These are phyloP conservation scores for Colletotrichum simmondsii DNA, from an alignment of 2,329 filamentous ascomycete genomes.

Conservation along the genomic window DNA sequence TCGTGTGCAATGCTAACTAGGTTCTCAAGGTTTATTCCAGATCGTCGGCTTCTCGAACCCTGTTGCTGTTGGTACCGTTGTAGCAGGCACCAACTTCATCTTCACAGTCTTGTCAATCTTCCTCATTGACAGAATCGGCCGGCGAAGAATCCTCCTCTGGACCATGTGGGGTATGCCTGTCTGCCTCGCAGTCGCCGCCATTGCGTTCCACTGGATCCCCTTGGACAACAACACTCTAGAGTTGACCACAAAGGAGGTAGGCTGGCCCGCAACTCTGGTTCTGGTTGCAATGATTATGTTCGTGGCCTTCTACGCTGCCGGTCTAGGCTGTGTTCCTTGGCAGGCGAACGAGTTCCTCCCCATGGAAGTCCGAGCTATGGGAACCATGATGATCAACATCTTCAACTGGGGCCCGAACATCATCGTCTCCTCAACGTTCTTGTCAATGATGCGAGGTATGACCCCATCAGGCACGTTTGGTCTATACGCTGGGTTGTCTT, in stretches of 20 bases:
- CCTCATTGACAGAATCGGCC: conserved; percentile 56
- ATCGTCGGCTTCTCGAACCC: conserved; percentile 47
- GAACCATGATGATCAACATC: conserved; percentile 60
- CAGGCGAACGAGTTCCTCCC: conserved; percentile 39
- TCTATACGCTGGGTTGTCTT: conserved; percentile 62
- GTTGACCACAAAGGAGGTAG: conserved; percentile 1
- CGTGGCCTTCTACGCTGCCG: conserved; percentile 38
- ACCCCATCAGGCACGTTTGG: conserved; percentile 62
- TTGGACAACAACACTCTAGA: conserved; percentile 4
- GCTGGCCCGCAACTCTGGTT: conserved; percentile 2
- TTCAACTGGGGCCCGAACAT: conserved; percentile 60
- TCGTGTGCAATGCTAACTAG: too few species aligned
- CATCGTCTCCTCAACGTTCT: conserved; percentile 60
- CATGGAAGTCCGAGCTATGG: conserved; percentile 58
- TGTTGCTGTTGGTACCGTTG: conserved; percentile 53
- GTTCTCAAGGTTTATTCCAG: conserved; percentile 20
- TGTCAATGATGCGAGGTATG: conserved; percentile 58
- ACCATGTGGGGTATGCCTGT: conserved; percentile 41
- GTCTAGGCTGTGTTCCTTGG: conserved; percentile 37
- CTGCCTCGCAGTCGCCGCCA: not conserved
- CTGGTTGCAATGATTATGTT: conserved; percentile 36
- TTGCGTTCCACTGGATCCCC: conserved; percentile 20
- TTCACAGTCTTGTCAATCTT: conserved; percentile 60
- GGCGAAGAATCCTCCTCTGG: conserved; percentile 54
- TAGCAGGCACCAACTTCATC: conserved; percentile 59